Base-by-base conservation (phyloP, 129 eudicot genomes). In the Ambrosia artemisiifolia region DNA sequence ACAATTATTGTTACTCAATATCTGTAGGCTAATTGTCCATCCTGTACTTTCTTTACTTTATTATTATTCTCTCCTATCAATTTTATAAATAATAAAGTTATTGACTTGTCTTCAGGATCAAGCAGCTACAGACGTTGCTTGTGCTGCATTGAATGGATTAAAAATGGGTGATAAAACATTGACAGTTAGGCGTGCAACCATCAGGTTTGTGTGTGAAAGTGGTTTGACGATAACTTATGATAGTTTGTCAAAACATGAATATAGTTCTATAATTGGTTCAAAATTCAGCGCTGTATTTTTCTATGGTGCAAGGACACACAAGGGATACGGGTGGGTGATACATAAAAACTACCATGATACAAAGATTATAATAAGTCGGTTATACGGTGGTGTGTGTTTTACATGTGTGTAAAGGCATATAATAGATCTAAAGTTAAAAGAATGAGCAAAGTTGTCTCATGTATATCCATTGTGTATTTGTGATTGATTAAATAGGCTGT, bases 81-180 rank as follows among this genome's bases (percentile, higher is more conserved):
- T 63, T 17, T 14, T 6, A 38, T 30, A 38, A 43, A 63, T 61
- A 59, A 6, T 60, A 61, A 33, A 6, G 3, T 7, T 69, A 24
- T 6, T 17, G 49, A 14, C 17, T 63, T 72, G 3, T 32, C 14
- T 67, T 68, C 81, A 91, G 97, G 96, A 91, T 78, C 92, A 91
- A 70, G 87, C 87, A 12, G 96, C 82, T 47, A 88, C 97, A 6
- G 97, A 91, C 48, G 79, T 91, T 76, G 97, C 97, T 10, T 91
- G 97, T 71, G 92, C 95, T 81, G 88, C 97, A 44, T 72, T 91
- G 50, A 91, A 91, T 88, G 97, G 97, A 67, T 81, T 91, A 69
- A 91, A 91, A 78, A 89, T 91, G 88, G 97, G 97, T 28, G 97
- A 91, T 79, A 91, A 91, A 74, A 91, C 97, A n/a, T 81, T 91